Evolutionary conservation across 208 protist species (phyloP), one percentile per base, ranked within the genome.

Genomic region (Borovskyia barvae): DNA sequence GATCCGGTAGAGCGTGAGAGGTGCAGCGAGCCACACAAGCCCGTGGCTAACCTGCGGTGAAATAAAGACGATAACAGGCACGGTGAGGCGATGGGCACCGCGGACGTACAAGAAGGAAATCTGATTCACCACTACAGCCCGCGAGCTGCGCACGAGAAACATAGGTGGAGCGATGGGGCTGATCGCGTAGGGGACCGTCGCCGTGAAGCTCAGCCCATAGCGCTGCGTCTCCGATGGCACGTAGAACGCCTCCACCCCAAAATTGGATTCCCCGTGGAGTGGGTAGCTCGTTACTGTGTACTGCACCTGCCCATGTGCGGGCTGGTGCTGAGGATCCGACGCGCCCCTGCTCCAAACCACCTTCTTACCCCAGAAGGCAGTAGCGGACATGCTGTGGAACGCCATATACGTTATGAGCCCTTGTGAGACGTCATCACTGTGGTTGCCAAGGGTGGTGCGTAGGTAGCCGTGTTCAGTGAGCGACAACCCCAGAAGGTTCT

Each of bases 31-130:
- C 85, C 82, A 92, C 66, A 82, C 19, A 15, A 90, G 15, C 5
- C 73, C 73, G 11, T 59, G 28, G 26, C 62, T 76, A 3, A 90
- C 51, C 24, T 75, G 51, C 17, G 76, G 55, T 0, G 77, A 85
- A 35, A 85, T 65, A 50, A 88, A 85, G 46, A 81, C 68, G 26
- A 87, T 73, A 54, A 95, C 52, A 20, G 89, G 89, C 37, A 95
- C 67, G 28, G 67, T 66, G 53, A 95, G 83, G 46, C 65, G 63
- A 72, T 95, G 79, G 20, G 53, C 32, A 11, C 84, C 84, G 22
- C 85, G 80, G 25, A 39, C 72, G 65, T 91, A 95, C 11, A 93
- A 66, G 25, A 95, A 51, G 7, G 65, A 82, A 2, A 95, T 32
- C 60, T 86, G 64, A 39, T 91, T 91, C 20, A 82, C 73, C 9